A percentile compares a stretch with the other conserved stretches of the same genome.
phyloP scores from a whole-genome alignment of 208 protist species.

The Leptomonas pyrrhocoris region DNA sequence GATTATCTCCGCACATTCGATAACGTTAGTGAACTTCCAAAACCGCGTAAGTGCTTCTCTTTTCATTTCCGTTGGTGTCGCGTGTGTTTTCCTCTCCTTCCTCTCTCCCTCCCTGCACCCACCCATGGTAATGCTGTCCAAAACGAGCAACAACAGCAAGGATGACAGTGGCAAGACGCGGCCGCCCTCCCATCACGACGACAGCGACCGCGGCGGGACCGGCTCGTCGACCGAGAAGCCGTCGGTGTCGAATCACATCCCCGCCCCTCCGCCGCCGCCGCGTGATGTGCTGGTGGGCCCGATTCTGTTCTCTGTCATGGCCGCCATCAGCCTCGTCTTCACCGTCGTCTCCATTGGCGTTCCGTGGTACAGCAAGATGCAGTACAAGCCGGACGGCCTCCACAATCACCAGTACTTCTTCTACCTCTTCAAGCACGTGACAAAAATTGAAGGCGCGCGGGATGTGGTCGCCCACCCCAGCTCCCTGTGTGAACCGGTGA shows the following conservation, averaged over 20 bases:
- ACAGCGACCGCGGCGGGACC: conserved; percentile 17
- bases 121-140: conserved; percentile 6
- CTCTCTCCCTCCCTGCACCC: not conserved
- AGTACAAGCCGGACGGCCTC: conserved; percentile 47
- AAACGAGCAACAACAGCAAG: conserved; percentile 27
- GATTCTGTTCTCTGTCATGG: conserved; percentile 35
- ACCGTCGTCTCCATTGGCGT: conserved; percentile 55
- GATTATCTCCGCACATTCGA: too few relatives aligned
- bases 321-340: conserved; percentile 49
- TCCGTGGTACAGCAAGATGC: conserved; percentile 71
- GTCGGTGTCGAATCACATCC: conserved; percentile 14
- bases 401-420: conserved; percentile 39
- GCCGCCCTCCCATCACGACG: conserved; percentile 19
- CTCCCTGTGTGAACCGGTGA: conserved; percentile 45
- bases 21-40: too few relatives aligned
- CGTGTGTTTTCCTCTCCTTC: conserved; percentile 5
- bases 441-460: conserved; percentile 30
- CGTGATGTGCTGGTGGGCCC: conserved; percentile 57
- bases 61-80: not conserved
- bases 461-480: conserved; percentile 30
- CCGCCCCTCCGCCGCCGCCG: conserved; percentile 51
- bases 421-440: conserved; percentile 57
- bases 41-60: too few relatives aligned
- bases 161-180: conserved; percentile 14
- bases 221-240: conserved; percentile 29